These are phyloP conservation scores for Metarhizium guizhouense DNA, from an alignment of 2,329 filamentous ascomycete species.

Conservation along the genomic window DNA sequence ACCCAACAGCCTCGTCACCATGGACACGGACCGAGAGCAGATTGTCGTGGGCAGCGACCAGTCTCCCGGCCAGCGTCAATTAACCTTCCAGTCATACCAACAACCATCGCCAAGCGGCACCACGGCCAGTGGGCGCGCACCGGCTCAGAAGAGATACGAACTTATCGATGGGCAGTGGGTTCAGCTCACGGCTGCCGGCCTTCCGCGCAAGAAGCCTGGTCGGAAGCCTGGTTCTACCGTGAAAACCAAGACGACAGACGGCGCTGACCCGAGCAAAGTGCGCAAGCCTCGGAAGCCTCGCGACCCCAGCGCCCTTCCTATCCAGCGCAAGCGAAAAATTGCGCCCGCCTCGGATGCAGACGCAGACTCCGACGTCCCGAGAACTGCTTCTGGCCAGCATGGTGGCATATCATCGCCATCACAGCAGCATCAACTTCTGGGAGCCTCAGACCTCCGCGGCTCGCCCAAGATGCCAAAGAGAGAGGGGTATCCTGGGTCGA, in stretches of 20 bases:
- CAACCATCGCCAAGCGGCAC: slow-evolving; percentile 17
- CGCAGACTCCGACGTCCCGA: slow-evolving; percentile 19
- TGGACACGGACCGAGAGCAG: slow-evolving; percentile 34
- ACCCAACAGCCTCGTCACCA: slow-evolving; percentile 8
- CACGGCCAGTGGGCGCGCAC: slow-evolving; percentile 12
- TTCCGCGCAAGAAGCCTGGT: slow-evolving; percentile 55
- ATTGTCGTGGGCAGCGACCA: slow-evolving; percentile 37
- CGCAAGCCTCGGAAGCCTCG: slow-evolving; percentile 47
- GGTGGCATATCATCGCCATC: slow-evolving; percentile 11
- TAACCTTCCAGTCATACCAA: slow-evolving; percentile 18
- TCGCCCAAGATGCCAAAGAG: slow-evolving; percentile 42
- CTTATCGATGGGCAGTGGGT: slow-evolving; percentile 32
- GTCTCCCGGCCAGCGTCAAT: slow-evolving; percentile 14
- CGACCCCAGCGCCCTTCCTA: slow-evolving; percentile 48
- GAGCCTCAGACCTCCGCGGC: slow-evolving; percentile 16
- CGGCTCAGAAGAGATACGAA: slow-evolving; percentile 21
- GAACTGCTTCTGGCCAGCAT: slow-evolving; percentile 15
- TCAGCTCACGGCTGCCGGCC: slow-evolving; percentile 46
- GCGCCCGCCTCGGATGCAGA: slow-evolving; percentile 29
- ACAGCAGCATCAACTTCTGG: slow-evolving; percentile 16
- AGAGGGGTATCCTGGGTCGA: slow-evolving; percentile 40
- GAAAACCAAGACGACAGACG: slow-evolving; percentile 32
- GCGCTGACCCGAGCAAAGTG: slow-evolving; percentile 34
- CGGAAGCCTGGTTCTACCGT: slow-evolving; percentile 52
- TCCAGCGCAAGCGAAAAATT: slow-evolving; percentile 46